These are phyloP conservation scores for Aschersonia sp. DNA, from an alignment of 2,329 filamentous ascomycete genomes.

Conservation along the genomic window DNA sequence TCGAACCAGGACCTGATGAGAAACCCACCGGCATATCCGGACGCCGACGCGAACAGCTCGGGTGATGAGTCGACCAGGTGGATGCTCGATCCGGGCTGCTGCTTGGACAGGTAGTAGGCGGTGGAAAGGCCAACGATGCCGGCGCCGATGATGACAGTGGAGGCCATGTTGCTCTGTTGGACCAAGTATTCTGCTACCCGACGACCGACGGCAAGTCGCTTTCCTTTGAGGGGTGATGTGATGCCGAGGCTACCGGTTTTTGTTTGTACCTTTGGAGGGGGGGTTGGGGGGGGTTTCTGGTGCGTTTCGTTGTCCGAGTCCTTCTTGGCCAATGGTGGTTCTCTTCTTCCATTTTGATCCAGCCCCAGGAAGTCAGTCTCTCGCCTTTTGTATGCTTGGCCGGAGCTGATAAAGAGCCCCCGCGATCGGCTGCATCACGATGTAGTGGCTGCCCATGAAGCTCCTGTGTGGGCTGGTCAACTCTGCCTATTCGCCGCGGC, in stretches of 20 bases:
- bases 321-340: no score
- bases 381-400: no score
- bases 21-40: slow-evolving; percentile 61
- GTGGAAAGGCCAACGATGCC: slow-evolving; percentile 58
- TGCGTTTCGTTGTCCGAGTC: no score
- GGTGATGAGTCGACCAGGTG: slow-evolving; percentile 31
- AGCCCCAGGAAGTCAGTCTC: no score
- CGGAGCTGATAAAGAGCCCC: no score
- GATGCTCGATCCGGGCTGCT: slow-evolving; percentile 25
- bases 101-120: slow-evolving; percentile 54
- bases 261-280: background rate
- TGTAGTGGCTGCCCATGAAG: no score
- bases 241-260: background rate
- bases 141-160: slow-evolving; percentile 52
- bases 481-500: no score
- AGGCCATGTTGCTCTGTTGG: slow-evolving; percentile 19
- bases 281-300: background rate
- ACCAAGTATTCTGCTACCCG: background rate
- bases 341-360: no score
- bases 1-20: slow-evolving; percentile 61
- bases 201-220: no score
- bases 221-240: no score
- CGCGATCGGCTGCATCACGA: no score
- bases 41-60: slow-evolving; percentile 57
- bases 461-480: no score